Conservation (phyloP, 495 filamentous ascomycete genomes). For the Penicillium nucicola region DNA sequence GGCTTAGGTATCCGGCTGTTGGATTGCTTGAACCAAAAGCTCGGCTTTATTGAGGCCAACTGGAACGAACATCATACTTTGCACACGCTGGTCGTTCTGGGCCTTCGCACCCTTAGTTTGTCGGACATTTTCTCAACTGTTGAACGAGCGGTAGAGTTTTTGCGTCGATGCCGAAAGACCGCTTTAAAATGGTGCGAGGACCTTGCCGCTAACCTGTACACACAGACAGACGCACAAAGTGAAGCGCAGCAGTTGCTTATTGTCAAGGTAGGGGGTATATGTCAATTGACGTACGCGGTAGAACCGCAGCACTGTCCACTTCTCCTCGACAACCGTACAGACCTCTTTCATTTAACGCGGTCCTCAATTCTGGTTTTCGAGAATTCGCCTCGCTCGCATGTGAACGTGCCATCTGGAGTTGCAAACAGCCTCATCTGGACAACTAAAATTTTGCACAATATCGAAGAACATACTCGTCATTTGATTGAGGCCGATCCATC, state of each 20-base stretch:
- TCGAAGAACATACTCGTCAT: background rate
- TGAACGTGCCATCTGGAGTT: background rate
- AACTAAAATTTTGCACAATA: constrained; percentile 1
- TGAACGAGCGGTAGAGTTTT: constrained; percentile 3
- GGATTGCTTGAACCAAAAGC: constrained; percentile 23
- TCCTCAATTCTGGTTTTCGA: constrained; percentile 32
- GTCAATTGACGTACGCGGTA: constrained; percentile 32
- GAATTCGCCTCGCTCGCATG: constrained; percentile 9
- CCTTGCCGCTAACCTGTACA: background rate
- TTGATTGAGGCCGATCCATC: constrained; percentile 2
- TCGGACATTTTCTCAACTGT: constrained; percentile 3
- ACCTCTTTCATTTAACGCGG: constrained; percentile 30
- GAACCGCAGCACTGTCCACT: constrained; percentile 19
- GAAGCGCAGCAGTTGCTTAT: constrained; percentile 18
- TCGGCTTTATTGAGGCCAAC: constrained; percentile 36
- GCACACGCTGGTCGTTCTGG: constrained; percentile 31
- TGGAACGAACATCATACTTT: constrained; percentile 42
- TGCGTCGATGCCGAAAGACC: constrained; percentile 8
- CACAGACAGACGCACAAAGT: background rate
- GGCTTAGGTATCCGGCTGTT: too few relatives aligned
- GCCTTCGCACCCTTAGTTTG: constrained; percentile 34
- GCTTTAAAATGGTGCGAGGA: constrained; percentile 9
- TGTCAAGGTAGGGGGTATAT: constrained; percentile 23
- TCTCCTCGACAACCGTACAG: constrained; percentile 15
- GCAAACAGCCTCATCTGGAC: background rate